A percentile compares a stretch with the other conserved stretches of the same genome.
phyloP scores from a whole-genome alignment of 2,329 filamentous ascomycete species.

The Epichloe gansuensis region DNA sequence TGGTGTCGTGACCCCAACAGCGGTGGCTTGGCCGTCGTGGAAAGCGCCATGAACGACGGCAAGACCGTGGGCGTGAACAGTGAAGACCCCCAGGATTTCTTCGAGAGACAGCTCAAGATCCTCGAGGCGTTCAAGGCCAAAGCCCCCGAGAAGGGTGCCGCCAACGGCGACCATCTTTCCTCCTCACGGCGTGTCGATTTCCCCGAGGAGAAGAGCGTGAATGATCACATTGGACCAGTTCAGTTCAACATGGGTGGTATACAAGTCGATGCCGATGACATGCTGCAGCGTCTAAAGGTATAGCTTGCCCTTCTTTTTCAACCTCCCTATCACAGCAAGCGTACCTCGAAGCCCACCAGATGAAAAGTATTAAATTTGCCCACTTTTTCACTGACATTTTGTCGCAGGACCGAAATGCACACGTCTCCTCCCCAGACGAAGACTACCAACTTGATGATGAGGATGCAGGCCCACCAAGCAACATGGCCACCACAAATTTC shows the following conservation, averaged over 20 bases:
- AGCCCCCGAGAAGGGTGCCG: constrained; percentile 30
- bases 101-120: constrained; percentile 59
- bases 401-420: constrained; percentile 42
- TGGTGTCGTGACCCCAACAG: constrained; percentile 64
- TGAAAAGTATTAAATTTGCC: too few relatives aligned
- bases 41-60: constrained; percentile 26
- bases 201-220: constrained; percentile 36
- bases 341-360: not conserved
- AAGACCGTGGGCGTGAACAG: constrained; percentile 22
- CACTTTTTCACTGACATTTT: constrained; percentile 10
- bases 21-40: constrained; percentile 34
- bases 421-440: constrained; percentile 30
- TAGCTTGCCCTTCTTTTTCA: not conserved
- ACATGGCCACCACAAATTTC: constrained; percentile 29
- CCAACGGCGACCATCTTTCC: constrained; percentile 13
- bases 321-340: not conserved
- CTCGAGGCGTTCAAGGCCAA: constrained; percentile 54
- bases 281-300: constrained; percentile 77
- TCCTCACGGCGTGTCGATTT: constrained; percentile 19
- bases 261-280: constrained; percentile 87
- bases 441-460: constrained; percentile 19
- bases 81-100: constrained; percentile 63
- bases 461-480: constrained; percentile 23
- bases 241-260: constrained; percentile 99
- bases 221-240: constrained; percentile 82